These are phyloP conservation scores for Mimosa bimucronata DNA, from an alignment of 306 rosid genomes.

Conservation along the genomic window DNA sequence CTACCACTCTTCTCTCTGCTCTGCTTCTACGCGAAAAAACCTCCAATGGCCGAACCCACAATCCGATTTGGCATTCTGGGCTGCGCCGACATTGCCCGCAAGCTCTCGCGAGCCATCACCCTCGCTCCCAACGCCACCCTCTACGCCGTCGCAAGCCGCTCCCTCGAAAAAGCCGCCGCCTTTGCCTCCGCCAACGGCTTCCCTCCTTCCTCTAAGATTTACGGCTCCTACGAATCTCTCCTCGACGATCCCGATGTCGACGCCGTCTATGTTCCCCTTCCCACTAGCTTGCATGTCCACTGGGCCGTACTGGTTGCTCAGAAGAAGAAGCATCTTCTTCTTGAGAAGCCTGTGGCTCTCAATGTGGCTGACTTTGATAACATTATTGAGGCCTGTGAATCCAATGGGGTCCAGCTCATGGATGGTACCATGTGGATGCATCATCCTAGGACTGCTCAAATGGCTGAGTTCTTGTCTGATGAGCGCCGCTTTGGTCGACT, in stretches of 20 bases:
- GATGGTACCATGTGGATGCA: constrained; percentile 98
- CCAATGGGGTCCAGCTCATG: constrained; percentile 91
- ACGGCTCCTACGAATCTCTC: constrained; percentile 81
- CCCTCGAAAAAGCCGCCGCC: constrained; percentile 63
- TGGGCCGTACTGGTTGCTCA: constrained; percentile 84
- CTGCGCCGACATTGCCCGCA: constrained; percentile 83
- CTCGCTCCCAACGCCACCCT: constrained; percentile 66
- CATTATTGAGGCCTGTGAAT: constrained; percentile 64
- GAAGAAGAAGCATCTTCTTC: constrained; percentile 79
- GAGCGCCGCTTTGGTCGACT: constrained; percentile 65
- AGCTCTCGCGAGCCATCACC: constrained; percentile 70
- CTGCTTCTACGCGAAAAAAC: background rate
- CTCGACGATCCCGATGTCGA: constrained; percentile 78
- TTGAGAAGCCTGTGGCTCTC: constrained; percentile 93
- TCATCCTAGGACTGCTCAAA: constrained; percentile 73
- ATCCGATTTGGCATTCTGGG: constrained; percentile 82
- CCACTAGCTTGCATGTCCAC: constrained; percentile 72
- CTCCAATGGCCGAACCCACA: constrained; percentile 36
- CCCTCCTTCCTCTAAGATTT: constrained; percentile 54
- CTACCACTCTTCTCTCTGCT: background rate
- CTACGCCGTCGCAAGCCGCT: constrained; percentile 77
- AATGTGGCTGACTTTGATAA: constrained; percentile 61
- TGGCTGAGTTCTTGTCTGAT: constrained; percentile 60
- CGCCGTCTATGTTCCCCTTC: constrained; percentile 84
- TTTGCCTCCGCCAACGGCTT: constrained; percentile 73